phyloP scores from a whole-genome alignment of 352 stramenopile genomes.

The Pythium insidiosum region DNA sequence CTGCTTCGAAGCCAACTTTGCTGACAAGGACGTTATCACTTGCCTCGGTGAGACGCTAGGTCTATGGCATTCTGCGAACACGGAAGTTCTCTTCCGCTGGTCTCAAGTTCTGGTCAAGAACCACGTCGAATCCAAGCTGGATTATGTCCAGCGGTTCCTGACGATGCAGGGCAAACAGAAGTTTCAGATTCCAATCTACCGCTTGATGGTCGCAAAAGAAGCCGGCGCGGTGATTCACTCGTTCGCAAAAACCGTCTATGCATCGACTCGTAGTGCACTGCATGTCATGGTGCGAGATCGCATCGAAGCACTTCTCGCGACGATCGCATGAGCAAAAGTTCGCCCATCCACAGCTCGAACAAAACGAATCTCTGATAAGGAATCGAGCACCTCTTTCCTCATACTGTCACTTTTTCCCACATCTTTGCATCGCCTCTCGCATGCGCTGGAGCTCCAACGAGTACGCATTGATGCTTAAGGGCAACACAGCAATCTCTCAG shows the following conservation, averaged over 20 bases:
- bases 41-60: conserved; percentile 39
- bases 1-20: conserved; percentile 38
- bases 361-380: background rate
- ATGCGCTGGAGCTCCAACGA: no score
- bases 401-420: no score
- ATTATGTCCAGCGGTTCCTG: conserved; percentile 44
- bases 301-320: conserved; percentile 39
- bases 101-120: conserved; percentile 62
- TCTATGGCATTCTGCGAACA: conserved; percentile 50
- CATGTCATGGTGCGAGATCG: conserved; percentile 76
- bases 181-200: conserved; percentile 71
- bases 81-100: conserved; percentile 65
- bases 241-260: conserved; percentile 41
- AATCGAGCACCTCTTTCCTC: no score
- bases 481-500: no score
- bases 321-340: conserved; percentile 7
- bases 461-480: no score
- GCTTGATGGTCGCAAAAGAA: conserved; percentile 41
- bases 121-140: conserved; percentile 27
- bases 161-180: conserved; percentile 75
- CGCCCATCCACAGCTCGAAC: background rate
- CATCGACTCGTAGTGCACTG: conserved; percentile 29
- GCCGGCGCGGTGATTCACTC: conserved; percentile 27
- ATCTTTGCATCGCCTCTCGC: no score
- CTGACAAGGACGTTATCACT: conserved; percentile 30